These are phyloP conservation scores for Bathelium albidoporum DNA, from an alignment of 495 filamentous ascomycete species.

Conservation along the genomic window DNA sequence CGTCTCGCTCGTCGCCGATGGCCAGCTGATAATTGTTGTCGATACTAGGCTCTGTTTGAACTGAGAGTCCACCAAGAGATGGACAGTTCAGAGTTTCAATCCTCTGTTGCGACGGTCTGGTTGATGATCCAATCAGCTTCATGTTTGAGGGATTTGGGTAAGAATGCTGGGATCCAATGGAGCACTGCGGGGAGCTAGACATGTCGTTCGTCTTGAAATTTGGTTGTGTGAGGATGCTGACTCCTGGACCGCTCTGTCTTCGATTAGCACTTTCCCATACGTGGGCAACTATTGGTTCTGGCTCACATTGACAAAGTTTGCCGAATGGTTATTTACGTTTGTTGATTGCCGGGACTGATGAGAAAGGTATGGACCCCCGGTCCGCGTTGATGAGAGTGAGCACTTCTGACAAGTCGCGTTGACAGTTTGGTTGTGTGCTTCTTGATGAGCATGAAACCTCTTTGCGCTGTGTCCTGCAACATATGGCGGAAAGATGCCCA, in stretches of 20 bases:
- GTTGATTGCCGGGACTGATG: not conserved
- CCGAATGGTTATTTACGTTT: not conserved
- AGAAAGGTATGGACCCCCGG: not conserved
- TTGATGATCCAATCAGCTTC: not conserved
- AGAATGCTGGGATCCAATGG: not conserved
- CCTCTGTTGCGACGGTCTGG: not conserved
- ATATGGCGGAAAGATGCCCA: not conserved
- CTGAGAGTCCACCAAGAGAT: not conserved
- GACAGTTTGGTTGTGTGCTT: not conserved
- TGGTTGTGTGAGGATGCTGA: not conserved
- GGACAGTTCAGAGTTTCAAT: not conserved
- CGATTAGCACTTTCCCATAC: not conserved
- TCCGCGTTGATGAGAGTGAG: not conserved
- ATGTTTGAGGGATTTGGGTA: not conserved
- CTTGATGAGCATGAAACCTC: not conserved
- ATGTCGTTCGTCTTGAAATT: not conserved
- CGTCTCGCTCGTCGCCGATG: not conserved
- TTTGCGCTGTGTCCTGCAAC: not conserved
- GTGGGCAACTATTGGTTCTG: not conserved
- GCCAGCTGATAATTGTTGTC: not conserved
- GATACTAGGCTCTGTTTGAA: not conserved
- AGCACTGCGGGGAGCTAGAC: constrained; percentile 27
- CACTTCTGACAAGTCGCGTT: not conserved
- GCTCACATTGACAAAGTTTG: not conserved
- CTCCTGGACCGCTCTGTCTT: not conserved